Evolutionary conservation across 1,284 basidiomycete species (phyloP), one percentile per base, ranked within the genome.

Genomic region (Kalmanozyma brasiliensis): DNA sequence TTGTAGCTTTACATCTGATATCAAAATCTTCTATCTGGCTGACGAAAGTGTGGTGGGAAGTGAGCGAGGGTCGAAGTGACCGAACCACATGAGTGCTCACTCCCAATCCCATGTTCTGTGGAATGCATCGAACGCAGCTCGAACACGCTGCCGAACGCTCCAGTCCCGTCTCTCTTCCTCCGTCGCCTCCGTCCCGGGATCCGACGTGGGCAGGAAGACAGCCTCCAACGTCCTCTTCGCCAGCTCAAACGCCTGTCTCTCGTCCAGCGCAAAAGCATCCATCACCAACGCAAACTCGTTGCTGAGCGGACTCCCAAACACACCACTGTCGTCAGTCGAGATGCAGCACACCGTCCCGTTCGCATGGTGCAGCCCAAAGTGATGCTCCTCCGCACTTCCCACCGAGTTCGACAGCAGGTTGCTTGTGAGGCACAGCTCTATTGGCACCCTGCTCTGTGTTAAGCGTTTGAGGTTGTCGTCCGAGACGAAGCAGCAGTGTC

Each of bases 391-490:
- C 7, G 67, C 33, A 5, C 23, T 14, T 6, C 13, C 8, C 0
- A 72, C 52, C 3, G 55, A 55, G 40, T 57, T 58, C 13, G 57
- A 51, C 10, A 72, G 53, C n/a, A 72, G 13, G 49, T 74, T 74
- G 43, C 58, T 63, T 2, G 72, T 74, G 8, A 67, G 43, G 29
- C 72, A 74, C 22, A 74, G 53, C 38, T 74, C 72, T 4, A 72
- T 47, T 0, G 69, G 69, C 3, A 62, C 61, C 1, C 20, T 5
- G 10, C 23, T 24, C 11, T 23, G 29, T 22, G 33, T 23, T 2
- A 74, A 44, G 7, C 32, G 19, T 0, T 4, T 13, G 11, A 60
- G 38, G 38, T 65, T 61, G 14, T 17, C 0, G 11, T 34, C 10
- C 3, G 38, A 48, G 49, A 72, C 53, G 49, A 67, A 72, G 55